Base-by-base conservation (phyloP, 164 flowering plant genomes). In the Stephania yunnanensis region DNA sequence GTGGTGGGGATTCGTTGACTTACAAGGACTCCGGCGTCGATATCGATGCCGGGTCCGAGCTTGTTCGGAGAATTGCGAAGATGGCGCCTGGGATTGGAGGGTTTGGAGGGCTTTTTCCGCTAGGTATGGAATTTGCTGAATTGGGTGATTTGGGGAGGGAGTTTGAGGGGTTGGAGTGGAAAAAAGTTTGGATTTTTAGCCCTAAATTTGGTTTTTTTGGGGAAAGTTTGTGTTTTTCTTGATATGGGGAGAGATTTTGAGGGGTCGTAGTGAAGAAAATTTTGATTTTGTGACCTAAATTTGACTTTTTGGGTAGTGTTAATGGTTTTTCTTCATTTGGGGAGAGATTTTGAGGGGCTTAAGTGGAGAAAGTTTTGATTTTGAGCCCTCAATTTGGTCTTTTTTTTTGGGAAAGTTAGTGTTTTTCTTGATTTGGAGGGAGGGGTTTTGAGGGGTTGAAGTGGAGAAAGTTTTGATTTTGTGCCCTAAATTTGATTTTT, bases 71-170 rank as follows among this genome's bases (percentile, higher is more conserved):
- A 77, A 95, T 95, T 20, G 88, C 95, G 1, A 93, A 91, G 82
- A 90, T 95, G 98, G 97, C 95, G 20, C 95, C 97, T 17, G 94
- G 92, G 19, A 89, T 95, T 78, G 98, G 97, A 46, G 98, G 98
- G 36, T 95, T 95, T 73, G 98, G 98, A 13, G 98, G 97, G 25
- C 90, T 93, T 61, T 95, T 83, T 77, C 97, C 98, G 68, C 81
- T 89, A 4, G 97, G 97, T 95, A 85, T 52, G 46, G 73, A 10
- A 50, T 7, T 50, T 45, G 36, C 12, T 29, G 55, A 15, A 15
- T 11, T 2, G 4, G 12, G 15, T 74, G 55, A 2, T 52, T n/a
- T 58, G 64, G 2, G 55, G 11, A n/a, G 42, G 3, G 68, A 17
- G 67, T 9, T 67, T 50, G 11, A 42, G 48, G 48, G 48, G 7